phyloP scores from a whole-genome alignment of 331 rosid species.

The Arachis monticola region DNA sequence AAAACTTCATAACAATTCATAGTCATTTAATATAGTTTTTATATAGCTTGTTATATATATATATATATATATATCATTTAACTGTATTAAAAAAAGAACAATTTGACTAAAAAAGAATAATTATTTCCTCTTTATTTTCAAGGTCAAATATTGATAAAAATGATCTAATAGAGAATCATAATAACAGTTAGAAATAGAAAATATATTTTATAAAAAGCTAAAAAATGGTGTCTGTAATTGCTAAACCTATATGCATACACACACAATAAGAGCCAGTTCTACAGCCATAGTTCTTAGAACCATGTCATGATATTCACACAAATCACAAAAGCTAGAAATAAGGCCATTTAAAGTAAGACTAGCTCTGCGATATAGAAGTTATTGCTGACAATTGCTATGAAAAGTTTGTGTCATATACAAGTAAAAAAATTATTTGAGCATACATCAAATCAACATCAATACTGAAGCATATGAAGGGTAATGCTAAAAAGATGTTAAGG shows the following conservation, averaged over 20 bases:
- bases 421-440: slow-evolving; percentile 21
- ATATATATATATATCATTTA: no score
- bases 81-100: not conserved
- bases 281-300: no score
- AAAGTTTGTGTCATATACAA: slow-evolving; percentile 6
- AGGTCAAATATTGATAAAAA: not conserved
- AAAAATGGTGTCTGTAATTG: not conserved
- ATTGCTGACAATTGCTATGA: slow-evolving; percentile 27
- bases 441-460: slow-evolving; percentile 26
- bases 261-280: not conserved
- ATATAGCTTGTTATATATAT: not conserved
- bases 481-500: slow-evolving; percentile 15
- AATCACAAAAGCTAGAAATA: not conserved
- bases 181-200: not conserved
- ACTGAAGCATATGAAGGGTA: slow-evolving; percentile 16
- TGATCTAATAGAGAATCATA: not conserved
- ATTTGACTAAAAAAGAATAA: not conserved
- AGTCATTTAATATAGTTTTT: not conserved
- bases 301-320: no score
- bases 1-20: not conserved
- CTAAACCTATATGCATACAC: not conserved
- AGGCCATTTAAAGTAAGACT: slow-evolving; percentile 17
- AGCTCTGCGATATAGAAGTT: slow-evolving; percentile 19
- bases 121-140: not conserved
- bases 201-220: not conserved